Percentiles rank a stretch among this genome's conserved stretches.
phyloP scores from a whole-genome alignment of 1,284 basidiomycete species.

The Fomitiporia mediterranea region DNA sequence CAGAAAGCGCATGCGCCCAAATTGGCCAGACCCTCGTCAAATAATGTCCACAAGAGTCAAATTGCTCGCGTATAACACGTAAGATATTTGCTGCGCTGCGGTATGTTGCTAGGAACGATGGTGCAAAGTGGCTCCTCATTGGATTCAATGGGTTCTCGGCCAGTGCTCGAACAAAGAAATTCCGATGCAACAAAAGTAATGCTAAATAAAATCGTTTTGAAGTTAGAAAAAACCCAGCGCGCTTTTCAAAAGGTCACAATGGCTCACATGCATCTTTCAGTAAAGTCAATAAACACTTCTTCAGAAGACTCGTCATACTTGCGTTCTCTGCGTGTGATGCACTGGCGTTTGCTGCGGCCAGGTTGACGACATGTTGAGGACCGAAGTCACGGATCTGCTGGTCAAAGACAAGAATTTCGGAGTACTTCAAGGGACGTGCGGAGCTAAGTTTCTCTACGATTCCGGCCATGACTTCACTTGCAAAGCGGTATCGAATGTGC shows the following conservation, averaged over 20 bases:
- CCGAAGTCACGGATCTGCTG: slow-evolving; percentile 14
- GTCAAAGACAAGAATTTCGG: slow-evolving; percentile 17
- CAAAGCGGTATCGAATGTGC: background rate
- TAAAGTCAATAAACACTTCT: background rate
- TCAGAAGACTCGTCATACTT: background rate
- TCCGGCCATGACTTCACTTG: background rate
- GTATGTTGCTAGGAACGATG: slow-evolving; percentile 22
- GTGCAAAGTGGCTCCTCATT: slow-evolving; percentile 20
- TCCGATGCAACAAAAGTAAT: slow-evolving; percentile 18
- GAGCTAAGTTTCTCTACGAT: slow-evolving; percentile 10
- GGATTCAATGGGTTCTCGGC: slow-evolving; percentile 21
- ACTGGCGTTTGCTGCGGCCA: too few species aligned
- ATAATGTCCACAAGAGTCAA: background rate
- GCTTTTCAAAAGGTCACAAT: background rate
- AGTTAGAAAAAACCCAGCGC: background rate
- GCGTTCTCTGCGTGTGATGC: background rate
- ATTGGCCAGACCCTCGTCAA: slow-evolving; percentile 15
- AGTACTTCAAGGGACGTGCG: slow-evolving; percentile 16
- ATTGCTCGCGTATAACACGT: background rate
- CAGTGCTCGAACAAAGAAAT: slow-evolving; percentile 22
- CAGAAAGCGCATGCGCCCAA: slow-evolving; percentile 11
- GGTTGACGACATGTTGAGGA: background rate
- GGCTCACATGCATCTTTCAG: slow-evolving; percentile 5
- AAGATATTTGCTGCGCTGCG: slow-evolving; percentile 18
- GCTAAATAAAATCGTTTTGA: background rate